Base-by-base conservation (phyloP, 306 rosid species). In the Castanospermum australe region DNA sequence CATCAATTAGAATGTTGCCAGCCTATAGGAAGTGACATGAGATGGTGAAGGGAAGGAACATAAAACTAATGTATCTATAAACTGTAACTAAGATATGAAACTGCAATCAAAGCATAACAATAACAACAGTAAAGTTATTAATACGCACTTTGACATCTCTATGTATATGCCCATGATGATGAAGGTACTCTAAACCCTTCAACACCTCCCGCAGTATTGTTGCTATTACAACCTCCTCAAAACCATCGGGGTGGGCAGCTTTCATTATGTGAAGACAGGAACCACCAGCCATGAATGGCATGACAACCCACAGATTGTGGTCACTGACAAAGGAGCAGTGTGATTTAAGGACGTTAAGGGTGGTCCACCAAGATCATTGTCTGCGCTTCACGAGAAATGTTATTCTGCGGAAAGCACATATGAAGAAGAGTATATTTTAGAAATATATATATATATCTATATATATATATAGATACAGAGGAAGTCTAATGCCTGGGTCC, bases 241-340 rank as follows among this genome's bases (percentile, higher is more conserved):
- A 90, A 30, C 99, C 99, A 62, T 91, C 91, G 0, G 97, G 91
- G 71, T 86, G 90, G 6, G 90, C 94, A 14, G 99, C 97, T 84
- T 95, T 95, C 75, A 95, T 74, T 69, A 95, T 95, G 84, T 93
- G 98, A 64, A 95, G 97, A 81, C 99, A 92, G 2, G 98, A 95
- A 18, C 98, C 99, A 2, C 99, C 98, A 2, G 92, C 66, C 99
- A 95, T 90, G 80, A 73, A 95, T 5, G 99, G 98, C 99, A 93
- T 95, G 67, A 95, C 99, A 44, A 95, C 93, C 99, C 99, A 95
- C 55, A 95, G 81, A 82, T 83, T 86, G 67, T 95, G 97, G 8
- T 86, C 97, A 79, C 84, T 84, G 6, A 95, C 99, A 75, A 95
- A 95, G n/a, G 99, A 95, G 79, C 99, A 91, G 81, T 91, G 92